Conservation (phyloP, 2,329 filamentous ascomycete genomes). For the Colletotrichum australisinense region DNA sequence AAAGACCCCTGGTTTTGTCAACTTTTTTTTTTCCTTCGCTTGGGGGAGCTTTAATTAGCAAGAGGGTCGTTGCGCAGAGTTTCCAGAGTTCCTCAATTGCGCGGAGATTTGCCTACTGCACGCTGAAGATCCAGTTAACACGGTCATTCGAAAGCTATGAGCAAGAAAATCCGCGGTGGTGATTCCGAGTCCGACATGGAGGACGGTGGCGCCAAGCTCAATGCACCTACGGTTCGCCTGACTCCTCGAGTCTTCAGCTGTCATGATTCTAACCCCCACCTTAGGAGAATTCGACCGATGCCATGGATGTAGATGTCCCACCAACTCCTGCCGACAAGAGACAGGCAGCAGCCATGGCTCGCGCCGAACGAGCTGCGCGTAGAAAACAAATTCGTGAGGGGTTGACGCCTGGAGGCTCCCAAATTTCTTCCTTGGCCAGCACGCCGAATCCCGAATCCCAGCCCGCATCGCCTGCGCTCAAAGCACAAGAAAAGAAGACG, state of each 20-base stretch:
- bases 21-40: slow-evolving; percentile 21
- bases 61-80: not conserved
- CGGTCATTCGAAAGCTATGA: slow-evolving; percentile 10
- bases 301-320: slow-evolving; percentile 28
- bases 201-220: slow-evolving; percentile 29
- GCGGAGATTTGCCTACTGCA: not conserved
- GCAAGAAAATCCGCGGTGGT: slow-evolving; percentile 6
- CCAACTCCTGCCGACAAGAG: slow-evolving; percentile 24
- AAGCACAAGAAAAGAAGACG: slow-evolving; percentile 30
- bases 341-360: slow-evolving; percentile 22
- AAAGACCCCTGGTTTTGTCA: slow-evolving; percentile 9
- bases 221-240: slow-evolving; percentile 21
- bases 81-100: slow-evolving; percentile 5
- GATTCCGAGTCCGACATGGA: slow-evolving; percentile 28
- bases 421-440: slow-evolving; percentile 19
- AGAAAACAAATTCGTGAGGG: slow-evolving; percentile 30
- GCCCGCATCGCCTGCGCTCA: slow-evolving; percentile 19
- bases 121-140: not conserved
- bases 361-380: slow-evolving; percentile 30
- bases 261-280: slow-evolving; percentile 17
- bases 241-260: not conserved
- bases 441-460: slow-evolving; percentile 27
- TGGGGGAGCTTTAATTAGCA: slow-evolving; percentile 4
- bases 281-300: slow-evolving; percentile 14
- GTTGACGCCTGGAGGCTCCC: slow-evolving; percentile 3